Evolutionary conservation across 371 early-diverging fungal species (phyloP).

Genomic region (Apophysomyces trapeziformis): DNA sequence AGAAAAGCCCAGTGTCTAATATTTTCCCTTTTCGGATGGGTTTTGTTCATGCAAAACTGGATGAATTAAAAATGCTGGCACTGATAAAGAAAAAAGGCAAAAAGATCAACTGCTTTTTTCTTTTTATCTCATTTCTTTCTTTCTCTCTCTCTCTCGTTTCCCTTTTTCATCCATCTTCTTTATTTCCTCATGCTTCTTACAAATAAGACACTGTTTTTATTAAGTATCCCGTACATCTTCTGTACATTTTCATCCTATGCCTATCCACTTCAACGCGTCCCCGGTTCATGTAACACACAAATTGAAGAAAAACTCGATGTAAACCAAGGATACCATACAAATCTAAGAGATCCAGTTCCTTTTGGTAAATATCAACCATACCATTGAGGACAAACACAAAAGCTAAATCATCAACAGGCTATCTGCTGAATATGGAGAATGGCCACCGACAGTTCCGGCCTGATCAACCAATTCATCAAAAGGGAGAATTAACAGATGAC

Average conservation of each 20-base stretch:
- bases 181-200: neutral
- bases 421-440: constrained; percentile 3
- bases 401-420: neutral
- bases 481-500: neutral
- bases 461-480: constrained; percentile 4
- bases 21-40: constrained; percentile 5
- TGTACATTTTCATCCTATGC: neutral
- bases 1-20: neutral
- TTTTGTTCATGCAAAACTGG: constrained; percentile 12
- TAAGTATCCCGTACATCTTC: neutral
- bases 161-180: neutral
- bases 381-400: neutral
- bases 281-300: neutral
- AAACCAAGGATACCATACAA: neutral
- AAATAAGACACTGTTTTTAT: constrained; percentile 1
- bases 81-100: neutral
- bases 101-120: neutral
- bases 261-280: neutral
- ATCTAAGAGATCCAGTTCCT: neutral
- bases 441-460: neutral
- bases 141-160: neutral
- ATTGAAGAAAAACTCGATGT: constrained; percentile 3
- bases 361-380: neutral
- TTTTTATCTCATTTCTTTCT: neutral
- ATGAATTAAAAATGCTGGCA: constrained; percentile 1